Evolutionary conservation across 176 grass and related monocot genomes (phyloP), one percentile per base, ranked within the genome.

Genomic region (Typha latifolia): DNA sequence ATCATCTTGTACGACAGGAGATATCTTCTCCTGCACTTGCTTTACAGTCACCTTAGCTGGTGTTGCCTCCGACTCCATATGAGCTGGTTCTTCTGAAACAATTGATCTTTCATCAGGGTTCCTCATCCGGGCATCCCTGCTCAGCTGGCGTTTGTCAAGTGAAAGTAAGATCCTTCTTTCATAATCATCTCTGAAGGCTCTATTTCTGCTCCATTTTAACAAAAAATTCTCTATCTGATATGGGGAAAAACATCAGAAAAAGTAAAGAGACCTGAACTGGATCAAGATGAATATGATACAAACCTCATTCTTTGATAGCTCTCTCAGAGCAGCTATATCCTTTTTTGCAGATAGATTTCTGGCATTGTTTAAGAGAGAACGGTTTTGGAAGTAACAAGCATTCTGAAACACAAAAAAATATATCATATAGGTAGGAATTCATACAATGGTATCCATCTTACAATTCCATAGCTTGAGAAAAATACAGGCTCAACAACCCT

Each of bases 101-200:
- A 93, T 99, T 14, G 94, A 89, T 50, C 90, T 93, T 70, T 99
- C 94, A 0, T 87, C 76, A 75, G 86, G 89, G 74, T 99, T 99
- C 66, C 94, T 91, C 78, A 93, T 99, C 27, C 89, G 67, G 12
- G 86, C 94, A 80, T 99, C 89, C 27, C 83, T 79, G 66, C 72
- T 87, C 62, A 99, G 62, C 52, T 78, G 75, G 16, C 94, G 76
- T 47, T 66, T 68, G 12, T 99, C 90, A 34, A 99, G 81, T 27
- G 89, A 90, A 53, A 81, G 16, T 10, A 99, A 83, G 14, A 85
- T 83, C n/a, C 94, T 83, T 76, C 82, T 99, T 81, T 93, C 88
- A 24, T 87, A 99, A 78, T 99, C 94, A 67, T 84, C 94, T 68
- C 85, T 85, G 29, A 99, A 99, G 68, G 69, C 34, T 62, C 90